Conservation (phyloP, 768 basidiomycete genomes). For the Rhodotorula kratochvilovae region DNA sequence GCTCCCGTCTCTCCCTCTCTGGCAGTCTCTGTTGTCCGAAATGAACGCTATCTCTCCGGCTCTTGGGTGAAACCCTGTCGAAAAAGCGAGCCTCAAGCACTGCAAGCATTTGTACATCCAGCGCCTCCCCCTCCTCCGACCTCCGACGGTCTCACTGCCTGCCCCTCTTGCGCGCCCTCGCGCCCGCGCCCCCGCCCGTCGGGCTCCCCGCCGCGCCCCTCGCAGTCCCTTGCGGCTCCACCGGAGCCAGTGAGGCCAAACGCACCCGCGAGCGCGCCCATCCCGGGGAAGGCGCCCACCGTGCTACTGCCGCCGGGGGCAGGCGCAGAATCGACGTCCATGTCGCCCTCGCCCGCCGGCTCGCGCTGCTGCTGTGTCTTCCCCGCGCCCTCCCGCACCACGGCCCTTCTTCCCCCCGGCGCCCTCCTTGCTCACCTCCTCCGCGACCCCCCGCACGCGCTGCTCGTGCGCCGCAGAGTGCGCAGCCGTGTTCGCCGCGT, state of each 20-base stretch:
- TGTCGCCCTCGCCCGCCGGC: not conserved
- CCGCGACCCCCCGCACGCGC: conserved; percentile 1
- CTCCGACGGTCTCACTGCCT: not conserved
- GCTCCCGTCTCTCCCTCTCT: too few species aligned
- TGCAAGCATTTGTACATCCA: too few species aligned
- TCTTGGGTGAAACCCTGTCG: too few species aligned
- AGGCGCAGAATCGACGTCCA: not conserved
- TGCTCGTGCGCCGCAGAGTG: conserved; percentile 8
- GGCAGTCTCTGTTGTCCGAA: too few species aligned
- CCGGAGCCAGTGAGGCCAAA: not conserved
- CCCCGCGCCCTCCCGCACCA: not conserved
- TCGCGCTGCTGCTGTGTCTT: not conserved
- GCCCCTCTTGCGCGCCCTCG: not conserved
- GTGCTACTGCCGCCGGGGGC: too few species aligned
- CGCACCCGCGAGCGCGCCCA: not conserved
- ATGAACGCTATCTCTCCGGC: too few species aligned
- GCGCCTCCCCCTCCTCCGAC: not conserved
- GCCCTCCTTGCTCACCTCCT: not conserved
- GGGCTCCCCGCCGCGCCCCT: not conserved
- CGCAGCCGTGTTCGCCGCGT: not conserved
- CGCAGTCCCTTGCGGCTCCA: too few species aligned
- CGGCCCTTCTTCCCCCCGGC: not conserved
- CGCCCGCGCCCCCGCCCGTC: not conserved
- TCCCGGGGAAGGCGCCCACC: not conserved
- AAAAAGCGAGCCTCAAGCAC: too few species aligned